These are phyloP conservation scores for Diaporthe aspalathi DNA, from an alignment of 2,329 filamentous ascomycete species.

Conservation along the genomic window DNA sequence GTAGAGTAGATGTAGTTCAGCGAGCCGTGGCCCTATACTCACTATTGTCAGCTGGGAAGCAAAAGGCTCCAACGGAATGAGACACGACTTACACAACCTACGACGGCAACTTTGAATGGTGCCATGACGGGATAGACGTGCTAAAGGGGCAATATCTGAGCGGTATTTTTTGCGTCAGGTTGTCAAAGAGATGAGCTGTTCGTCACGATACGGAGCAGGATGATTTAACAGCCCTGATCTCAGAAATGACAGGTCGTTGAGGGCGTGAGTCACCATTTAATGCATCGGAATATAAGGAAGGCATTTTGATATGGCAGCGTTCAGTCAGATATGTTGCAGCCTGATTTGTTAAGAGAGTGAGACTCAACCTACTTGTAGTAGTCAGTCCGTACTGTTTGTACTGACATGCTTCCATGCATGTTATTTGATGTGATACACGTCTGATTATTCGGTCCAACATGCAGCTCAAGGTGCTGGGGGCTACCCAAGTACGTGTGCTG, in stretches of 20 bases:
- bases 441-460: too few species aligned
- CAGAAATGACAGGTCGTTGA: too few species aligned
- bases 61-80: not conserved
- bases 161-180: not conserved
- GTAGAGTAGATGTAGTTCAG: constrained; percentile 2
- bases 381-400: too few species aligned
- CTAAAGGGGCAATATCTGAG: not conserved
- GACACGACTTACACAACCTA: constrained; percentile 13
- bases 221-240: too few species aligned
- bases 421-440: too few species aligned
- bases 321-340: not conserved
- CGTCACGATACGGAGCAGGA: not conserved
- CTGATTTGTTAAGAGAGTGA: not conserved
- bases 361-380: too few species aligned
- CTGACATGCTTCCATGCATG: too few species aligned
- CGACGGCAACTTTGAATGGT: not conserved
- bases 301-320: not conserved
- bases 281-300: not conserved
- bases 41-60: constrained; percentile 17
- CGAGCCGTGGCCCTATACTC: constrained; percentile 20
- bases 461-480: too few species aligned
- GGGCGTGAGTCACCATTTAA: not conserved
- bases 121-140: not conserved
- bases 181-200: not conserved
- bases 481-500: too few species aligned